A percentile compares a stretch with the other conserved stretches of the same genome.
phyloP scores from a whole-genome alignment of 805 yeast species.

The Hanseniaspora osmophila region DNA sequence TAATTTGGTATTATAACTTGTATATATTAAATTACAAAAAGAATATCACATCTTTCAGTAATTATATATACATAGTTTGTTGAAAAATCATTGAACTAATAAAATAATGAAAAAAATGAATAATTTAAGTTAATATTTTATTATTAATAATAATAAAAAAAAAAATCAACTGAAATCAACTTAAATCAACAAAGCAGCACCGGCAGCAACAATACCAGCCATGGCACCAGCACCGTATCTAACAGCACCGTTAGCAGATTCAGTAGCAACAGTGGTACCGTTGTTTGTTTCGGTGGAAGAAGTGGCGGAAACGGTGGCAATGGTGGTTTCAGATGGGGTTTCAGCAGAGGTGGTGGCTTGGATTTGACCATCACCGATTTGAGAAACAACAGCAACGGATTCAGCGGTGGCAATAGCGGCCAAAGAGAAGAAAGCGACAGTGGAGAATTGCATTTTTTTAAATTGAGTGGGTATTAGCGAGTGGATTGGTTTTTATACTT shows the following conservation, averaged over 20 bases:
- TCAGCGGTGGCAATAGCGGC: conserved; percentile 23
- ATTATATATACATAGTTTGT: no score
- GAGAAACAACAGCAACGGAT: conserved; percentile 14
- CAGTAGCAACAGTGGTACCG: neutral
- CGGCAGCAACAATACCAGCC: conserved; percentile 6
- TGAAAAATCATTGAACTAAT: no score
- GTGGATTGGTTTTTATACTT: neutral
- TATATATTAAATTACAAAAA: no score
- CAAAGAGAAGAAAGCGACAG: conserved; percentile 35
- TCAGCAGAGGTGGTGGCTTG: conserved; percentile 25
- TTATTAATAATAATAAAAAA: no score
- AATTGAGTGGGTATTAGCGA: neutral
- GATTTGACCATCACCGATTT: conserved; percentile 41
- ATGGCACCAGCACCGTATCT: conserved; percentile 3
- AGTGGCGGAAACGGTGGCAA: conserved; percentile 17
- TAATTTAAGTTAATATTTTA: no score
- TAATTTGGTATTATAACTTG: no score
- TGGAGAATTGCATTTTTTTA: conserved; percentile 17
- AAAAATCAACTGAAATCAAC: neutral
- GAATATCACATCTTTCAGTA: no score
- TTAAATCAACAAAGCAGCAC: conserved; percentile 6
- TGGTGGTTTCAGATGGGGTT: conserved; percentile 8
- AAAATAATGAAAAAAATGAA: no score
- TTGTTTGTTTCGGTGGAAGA: neutral
- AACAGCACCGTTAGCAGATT: conserved; percentile 5